Evolutionary conservation across 75 land plant genomes (phyloP).

Genomic region (Pinus albicaulis): DNA sequence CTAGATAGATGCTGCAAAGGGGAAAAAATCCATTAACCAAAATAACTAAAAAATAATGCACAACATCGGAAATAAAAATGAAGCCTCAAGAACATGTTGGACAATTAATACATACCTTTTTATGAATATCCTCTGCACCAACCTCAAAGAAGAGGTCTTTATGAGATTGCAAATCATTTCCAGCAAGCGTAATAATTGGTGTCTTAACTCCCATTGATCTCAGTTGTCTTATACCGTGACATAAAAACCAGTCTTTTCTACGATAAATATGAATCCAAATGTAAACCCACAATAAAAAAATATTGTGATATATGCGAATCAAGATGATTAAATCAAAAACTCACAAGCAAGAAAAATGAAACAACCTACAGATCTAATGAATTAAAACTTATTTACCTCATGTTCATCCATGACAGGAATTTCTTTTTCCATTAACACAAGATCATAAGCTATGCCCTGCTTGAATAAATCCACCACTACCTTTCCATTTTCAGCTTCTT

Average conservation of each 20-base stretch:
- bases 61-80: neutral
- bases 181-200: constrained; percentile 54
- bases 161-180: constrained; percentile 48
- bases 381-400: constrained; percentile 24
- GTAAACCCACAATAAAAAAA: neutral
- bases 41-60: too few relatives aligned
- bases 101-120: neutral
- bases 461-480: constrained; percentile 44
- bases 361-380: neutral
- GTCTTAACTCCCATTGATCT: constrained; percentile 56
- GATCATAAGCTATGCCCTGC: constrained; percentile 46
- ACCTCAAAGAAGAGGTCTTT: constrained; percentile 52
- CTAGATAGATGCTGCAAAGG: constrained; percentile 29
- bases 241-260: neutral
- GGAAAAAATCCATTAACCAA: neutral
- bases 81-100: neutral
- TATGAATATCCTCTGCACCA: constrained; percentile 57
- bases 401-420: constrained; percentile 76
- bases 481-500: constrained; percentile 63
- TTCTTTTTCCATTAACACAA: constrained; percentile 65
- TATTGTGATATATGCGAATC: neutral
- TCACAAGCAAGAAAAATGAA: neutral
- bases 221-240: constrained; percentile 45
- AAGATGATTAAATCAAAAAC: neutral
- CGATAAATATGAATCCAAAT: neutral